Evolutionary conservation across 306 rosid species (phyloP), one percentile per base, ranked within the genome.

Genomic region (Lupinus albus): DNA sequence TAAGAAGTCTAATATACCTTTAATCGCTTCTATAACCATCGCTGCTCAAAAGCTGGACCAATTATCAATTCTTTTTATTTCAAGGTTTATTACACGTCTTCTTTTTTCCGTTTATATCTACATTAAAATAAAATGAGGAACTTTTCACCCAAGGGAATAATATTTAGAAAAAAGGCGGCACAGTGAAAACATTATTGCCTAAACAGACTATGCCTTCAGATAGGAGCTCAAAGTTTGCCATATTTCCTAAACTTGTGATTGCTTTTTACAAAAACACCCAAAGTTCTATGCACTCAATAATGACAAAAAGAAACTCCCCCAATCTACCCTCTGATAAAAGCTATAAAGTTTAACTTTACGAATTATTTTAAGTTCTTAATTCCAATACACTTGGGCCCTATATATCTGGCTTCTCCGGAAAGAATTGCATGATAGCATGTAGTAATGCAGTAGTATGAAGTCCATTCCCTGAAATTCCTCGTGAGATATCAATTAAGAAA

Each of bases 121-220:
- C 25, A n/a, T 55, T 36, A 35, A 68, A 48, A 68, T 46, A 63
- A 54, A 38, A 33, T 45, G 64, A 28, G 30, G 4, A 61, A 52
- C 41, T 32, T 60, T 28, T 28, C 9, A 2, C 35, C 56, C 45
- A 13, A 49, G 56, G 48, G 30, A 59, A 33, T 28, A 20, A 20
- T n/a, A n/a, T n/a, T n/a, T n/a, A n/a, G n/a, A n/a, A n/a, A n/a
- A n/a, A n/a, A n/a, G n/a, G n/a, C n/a, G n/a, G n/a, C n/a, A n/a
- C n/a, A n/a, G n/a, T n/a, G n/a, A n/a, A n/a, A n/a, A n/a, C n/a
- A n/a, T n/a, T n/a, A n/a, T n/a, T n/a, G n/a, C n/a, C n/a, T n/a
- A n/a, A n/a, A n/a, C 25, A 2, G 25, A 20, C 25, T 20, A 20
- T 20, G 25, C 25, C 25, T 20, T 20, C 25, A 20, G 25, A 20